Conservation (phyloP, 2,329 filamentous ascomycete genomes). For the Cladophialophora carrionii region DNA sequence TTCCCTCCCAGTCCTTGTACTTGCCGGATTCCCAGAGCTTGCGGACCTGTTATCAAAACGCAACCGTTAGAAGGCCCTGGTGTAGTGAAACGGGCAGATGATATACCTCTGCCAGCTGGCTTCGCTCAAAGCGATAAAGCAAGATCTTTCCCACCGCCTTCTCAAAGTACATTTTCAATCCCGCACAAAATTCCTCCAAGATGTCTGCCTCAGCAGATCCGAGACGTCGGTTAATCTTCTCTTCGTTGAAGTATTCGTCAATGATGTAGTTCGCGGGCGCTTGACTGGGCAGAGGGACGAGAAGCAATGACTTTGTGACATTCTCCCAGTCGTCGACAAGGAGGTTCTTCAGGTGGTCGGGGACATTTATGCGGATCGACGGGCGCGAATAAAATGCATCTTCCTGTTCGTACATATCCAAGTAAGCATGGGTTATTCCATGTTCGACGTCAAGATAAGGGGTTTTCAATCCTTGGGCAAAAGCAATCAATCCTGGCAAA, state of each 20-base stretch:
- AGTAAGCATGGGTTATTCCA: slow-evolving; percentile 23
- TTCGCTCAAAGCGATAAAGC: slow-evolving; percentile 90
- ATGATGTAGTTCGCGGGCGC: slow-evolving; percentile 77
- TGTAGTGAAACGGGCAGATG: not conserved
- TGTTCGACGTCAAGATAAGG: slow-evolving; percentile 2
- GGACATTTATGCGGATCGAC: slow-evolving; percentile 81
- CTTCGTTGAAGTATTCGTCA: slow-evolving; percentile 74
- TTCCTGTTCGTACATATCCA: slow-evolving; percentile 62
- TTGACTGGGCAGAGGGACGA: slow-evolving; percentile 79
- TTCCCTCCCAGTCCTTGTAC: slow-evolving; percentile 66
- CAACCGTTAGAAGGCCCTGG: slow-evolving; percentile 4
- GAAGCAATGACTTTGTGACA: slow-evolving; percentile 89
- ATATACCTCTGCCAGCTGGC: slow-evolving; percentile 66
- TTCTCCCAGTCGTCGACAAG: slow-evolving; percentile 99
- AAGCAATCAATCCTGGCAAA: not conserved
- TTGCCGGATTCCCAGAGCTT: slow-evolving; percentile 68
- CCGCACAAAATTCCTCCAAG: slow-evolving; percentile 83
- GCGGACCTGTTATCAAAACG: slow-evolving; percentile 57
- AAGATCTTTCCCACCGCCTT: slow-evolving; percentile 84
- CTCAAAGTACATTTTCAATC: slow-evolving; percentile 92
- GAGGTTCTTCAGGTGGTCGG: slow-evolving; percentile 86
- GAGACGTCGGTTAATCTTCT: slow-evolving; percentile 66
- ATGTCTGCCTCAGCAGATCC: slow-evolving; percentile 78
- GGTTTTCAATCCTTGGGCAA: not conserved
- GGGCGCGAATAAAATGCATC: slow-evolving; percentile 82